phyloP scores from a whole-genome alignment of 495 filamentous ascomycete species.

The Corynascus novoguineensis region DNA sequence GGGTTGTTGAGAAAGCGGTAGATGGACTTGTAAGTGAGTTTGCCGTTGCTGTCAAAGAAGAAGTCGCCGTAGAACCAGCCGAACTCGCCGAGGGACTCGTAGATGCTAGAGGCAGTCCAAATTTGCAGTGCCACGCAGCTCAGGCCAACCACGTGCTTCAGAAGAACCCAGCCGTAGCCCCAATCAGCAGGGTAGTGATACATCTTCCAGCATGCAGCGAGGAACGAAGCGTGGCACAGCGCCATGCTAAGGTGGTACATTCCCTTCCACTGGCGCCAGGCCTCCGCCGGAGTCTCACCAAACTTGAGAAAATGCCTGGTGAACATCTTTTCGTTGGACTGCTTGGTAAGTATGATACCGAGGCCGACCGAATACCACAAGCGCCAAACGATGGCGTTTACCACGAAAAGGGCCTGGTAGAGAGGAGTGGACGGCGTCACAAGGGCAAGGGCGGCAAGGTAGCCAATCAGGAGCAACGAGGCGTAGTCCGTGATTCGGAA shows the following conservation, averaged over 20 bases:
- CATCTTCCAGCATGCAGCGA: slow-evolving; percentile 94
- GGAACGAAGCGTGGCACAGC: slow-evolving; percentile 82
- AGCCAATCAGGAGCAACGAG: slow-evolving; percentile 65
- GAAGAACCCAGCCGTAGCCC: slow-evolving; percentile 72
- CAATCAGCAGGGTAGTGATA: slow-evolving; percentile 80
- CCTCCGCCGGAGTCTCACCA: slow-evolving; percentile 81
- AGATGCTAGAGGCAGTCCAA: slow-evolving; percentile 91
- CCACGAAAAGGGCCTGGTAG: slow-evolving; percentile 71
- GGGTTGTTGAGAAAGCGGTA: slow-evolving; percentile 98
- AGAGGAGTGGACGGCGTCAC: slow-evolving; percentile 70
- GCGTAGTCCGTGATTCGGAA: slow-evolving; percentile 80
- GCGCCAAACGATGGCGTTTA: slow-evolving; percentile 75
- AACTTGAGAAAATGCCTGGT: slow-evolving; percentile 96
- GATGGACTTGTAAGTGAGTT: slow-evolving; percentile 92
- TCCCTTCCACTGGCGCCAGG: slow-evolving; percentile 97
- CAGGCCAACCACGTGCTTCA: slow-evolving; percentile 79
- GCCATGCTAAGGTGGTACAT: slow-evolving; percentile 88
- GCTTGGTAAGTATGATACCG: slow-evolving; percentile 73
- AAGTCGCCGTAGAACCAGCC: slow-evolving; percentile 99
- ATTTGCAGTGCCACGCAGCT: slow-evolving; percentile 80
- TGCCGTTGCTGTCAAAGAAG: slow-evolving; percentile 81
- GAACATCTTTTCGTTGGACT: slow-evolving; percentile 87
- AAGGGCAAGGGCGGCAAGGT: slow-evolving; percentile 64
- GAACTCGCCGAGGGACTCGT: slow-evolving; percentile 94
- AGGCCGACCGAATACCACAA: slow-evolving; percentile 90